Evolutionary conservation across 495 filamentous ascomycete genomes (phyloP).

Genomic region (Tuber umbilicatum): DNA sequence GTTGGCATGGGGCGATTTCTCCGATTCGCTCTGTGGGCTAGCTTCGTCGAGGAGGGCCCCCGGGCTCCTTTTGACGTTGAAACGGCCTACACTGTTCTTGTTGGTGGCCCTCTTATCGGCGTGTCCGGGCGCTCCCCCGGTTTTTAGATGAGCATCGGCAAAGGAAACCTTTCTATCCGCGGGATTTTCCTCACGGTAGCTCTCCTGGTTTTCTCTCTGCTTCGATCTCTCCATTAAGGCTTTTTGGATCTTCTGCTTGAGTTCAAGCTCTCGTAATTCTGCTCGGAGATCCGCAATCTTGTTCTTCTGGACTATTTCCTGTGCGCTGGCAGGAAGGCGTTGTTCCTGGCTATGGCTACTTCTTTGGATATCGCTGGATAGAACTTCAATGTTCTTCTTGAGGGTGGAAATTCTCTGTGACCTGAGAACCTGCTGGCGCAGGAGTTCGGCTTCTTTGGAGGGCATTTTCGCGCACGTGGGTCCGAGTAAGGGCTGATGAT

Average conservation of each 20-base stretch:
- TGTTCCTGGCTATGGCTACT: not conserved
- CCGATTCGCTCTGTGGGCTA: not conserved
- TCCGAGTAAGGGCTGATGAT: not conserved
- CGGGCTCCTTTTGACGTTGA: no score
- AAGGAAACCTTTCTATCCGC: not conserved
- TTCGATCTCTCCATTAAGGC: not conserved
- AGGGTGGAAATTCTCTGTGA: not conserved
- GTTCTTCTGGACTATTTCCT: not conserved
- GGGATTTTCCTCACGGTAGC: not conserved
- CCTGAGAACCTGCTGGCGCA: not conserved
- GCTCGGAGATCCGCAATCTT: not conserved
- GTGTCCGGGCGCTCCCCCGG: not conserved
- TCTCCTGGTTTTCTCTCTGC: not conserved
- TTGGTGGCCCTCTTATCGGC: not conserved
- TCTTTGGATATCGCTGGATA: not conserved
- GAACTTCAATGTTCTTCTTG: not conserved
- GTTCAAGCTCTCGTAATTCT: not conserved
- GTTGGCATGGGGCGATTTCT: not conserved
- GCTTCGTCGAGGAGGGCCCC: no score
- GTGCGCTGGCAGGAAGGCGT: not conserved
- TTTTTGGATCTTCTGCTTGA: not conserved
- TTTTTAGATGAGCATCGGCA: not conserved
- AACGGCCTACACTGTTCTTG: no score
- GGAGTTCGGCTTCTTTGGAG: not conserved
- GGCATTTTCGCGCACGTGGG: not conserved